Evolutionary conservation across 352 stramenopile genomes (phyloP).

Genomic region (Pythium aphanidermatum): DNA sequence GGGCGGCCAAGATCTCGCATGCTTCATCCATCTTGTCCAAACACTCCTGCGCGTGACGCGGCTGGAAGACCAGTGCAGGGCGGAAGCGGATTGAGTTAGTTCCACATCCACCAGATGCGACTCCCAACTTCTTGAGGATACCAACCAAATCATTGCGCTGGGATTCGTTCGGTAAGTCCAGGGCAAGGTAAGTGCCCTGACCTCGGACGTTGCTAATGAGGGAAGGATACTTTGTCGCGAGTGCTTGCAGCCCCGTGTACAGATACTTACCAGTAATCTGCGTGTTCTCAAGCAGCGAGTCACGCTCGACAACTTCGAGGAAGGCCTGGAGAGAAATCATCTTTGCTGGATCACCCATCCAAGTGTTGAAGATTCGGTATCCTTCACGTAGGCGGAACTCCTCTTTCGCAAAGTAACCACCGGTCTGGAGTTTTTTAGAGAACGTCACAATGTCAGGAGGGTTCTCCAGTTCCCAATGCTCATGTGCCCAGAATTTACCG

Average conservation of each 20-base stretch:
- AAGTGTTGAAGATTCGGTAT: constrained; percentile 87
- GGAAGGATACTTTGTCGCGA: constrained; percentile 43
- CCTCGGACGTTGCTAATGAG: constrained; percentile 71
- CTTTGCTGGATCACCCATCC: constrained; percentile 84
- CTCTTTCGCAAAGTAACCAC: constrained; percentile 74
- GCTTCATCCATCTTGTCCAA: constrained; percentile 63
- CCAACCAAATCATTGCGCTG: constrained; percentile 59
- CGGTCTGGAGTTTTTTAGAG: constrained; percentile 83
- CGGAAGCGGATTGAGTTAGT: constrained; percentile 69
- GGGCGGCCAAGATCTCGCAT: constrained; percentile 28
- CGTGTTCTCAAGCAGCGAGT: constrained; percentile 69
- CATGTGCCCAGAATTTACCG: constrained; percentile 81
- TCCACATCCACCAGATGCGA: constrained; percentile 64
- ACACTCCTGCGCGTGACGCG: constrained; percentile 64
- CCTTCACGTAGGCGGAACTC: constrained; percentile 62
- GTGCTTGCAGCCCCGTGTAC: constrained; percentile 37
- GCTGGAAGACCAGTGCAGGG: constrained; percentile 71
- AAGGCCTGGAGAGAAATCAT: constrained; percentile 79
- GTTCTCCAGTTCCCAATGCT: constrained; percentile 74
- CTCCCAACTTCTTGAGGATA: constrained; percentile 49
- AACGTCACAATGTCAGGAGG: constrained; percentile 81
- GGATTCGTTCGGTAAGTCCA: constrained; percentile 61
- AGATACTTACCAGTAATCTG: constrained; percentile 63
- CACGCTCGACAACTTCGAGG: constrained; percentile 51
- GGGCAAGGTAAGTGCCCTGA: constrained; percentile 73